Conservation (phyloP, 371 early-diverging fungal species). For the Rhizomucor pusillus region DNA sequence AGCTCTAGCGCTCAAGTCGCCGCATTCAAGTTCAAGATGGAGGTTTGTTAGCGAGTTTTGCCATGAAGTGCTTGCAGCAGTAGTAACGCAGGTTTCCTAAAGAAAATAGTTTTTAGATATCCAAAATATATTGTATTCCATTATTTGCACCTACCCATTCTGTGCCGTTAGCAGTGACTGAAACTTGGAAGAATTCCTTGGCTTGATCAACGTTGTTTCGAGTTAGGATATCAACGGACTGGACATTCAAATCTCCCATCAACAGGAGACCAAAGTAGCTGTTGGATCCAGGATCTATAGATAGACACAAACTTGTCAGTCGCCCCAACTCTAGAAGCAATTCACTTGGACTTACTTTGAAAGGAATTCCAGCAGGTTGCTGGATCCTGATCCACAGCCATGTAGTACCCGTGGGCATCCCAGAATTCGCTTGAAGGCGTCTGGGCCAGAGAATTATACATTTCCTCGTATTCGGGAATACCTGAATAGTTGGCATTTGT, state of each 20-base stretch:
- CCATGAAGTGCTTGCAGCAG: not conserved
- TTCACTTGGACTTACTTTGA: constrained; percentile 22
- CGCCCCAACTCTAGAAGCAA: no score
- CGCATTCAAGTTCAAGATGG: not conserved
- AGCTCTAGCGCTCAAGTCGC: constrained; percentile 11
- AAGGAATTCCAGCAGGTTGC: constrained; percentile 59
- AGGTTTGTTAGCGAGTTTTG: not conserved
- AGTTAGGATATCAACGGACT: constrained; percentile 24
- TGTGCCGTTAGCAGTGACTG: constrained; percentile 21
- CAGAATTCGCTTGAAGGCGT: constrained; percentile 34
- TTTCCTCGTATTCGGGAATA: constrained; percentile 27
- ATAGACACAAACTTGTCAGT: no score
- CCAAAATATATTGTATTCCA: not conserved
- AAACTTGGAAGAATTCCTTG: constrained; percentile 20
- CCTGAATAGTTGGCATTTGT: constrained; percentile 26
- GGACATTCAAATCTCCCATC: constrained; percentile 24
- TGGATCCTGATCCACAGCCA: constrained; percentile 50
- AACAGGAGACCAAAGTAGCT: constrained; percentile 51
- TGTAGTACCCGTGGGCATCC: constrained; percentile 49
- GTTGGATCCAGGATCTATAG: constrained; percentile 21
- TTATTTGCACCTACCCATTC: constrained; percentile 26
- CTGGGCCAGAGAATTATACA: constrained; percentile 17
- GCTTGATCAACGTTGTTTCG: constrained; percentile 18
- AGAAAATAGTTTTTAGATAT: not conserved
- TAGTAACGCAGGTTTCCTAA: not conserved